phyloP scores from a whole-genome alignment of 73 alveolate species.

The Tetrahymena thermophila region DNA sequence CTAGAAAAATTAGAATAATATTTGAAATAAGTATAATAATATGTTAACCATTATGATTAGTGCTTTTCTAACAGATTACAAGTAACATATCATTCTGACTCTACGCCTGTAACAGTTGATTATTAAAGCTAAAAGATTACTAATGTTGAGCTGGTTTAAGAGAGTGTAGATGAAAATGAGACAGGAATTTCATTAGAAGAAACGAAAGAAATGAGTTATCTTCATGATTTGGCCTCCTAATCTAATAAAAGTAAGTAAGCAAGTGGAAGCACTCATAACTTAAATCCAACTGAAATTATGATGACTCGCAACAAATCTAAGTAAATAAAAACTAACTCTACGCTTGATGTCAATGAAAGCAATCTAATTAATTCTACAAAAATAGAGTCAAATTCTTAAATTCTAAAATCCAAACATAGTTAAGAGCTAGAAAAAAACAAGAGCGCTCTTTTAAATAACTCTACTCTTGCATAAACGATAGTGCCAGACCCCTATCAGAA shows the following conservation, averaged over 20 bases:
- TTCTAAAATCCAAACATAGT: background rate
- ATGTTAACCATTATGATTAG: background rate
- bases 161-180: background rate
- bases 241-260: background rate
- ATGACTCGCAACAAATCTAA: background rate
- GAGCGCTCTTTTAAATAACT: background rate
- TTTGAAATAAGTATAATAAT: background rate
- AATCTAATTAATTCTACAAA: background rate
- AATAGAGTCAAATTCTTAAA: background rate
- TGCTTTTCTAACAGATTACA: background rate
- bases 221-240: background rate
- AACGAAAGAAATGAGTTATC: background rate
- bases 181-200: background rate
- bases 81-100: background rate
- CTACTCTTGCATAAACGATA: background rate
- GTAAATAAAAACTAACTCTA: background rate
- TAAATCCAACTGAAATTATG: background rate
- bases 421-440: background rate
- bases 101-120: background rate
- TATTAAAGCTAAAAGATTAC: background rate
- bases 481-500: background rate
- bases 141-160: background rate
- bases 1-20: background rate
- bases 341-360: background rate
- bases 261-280: background rate